Base-by-base conservation (phyloP, 768 basidiomycete genomes). In the Tephrocybe sp. region DNA sequence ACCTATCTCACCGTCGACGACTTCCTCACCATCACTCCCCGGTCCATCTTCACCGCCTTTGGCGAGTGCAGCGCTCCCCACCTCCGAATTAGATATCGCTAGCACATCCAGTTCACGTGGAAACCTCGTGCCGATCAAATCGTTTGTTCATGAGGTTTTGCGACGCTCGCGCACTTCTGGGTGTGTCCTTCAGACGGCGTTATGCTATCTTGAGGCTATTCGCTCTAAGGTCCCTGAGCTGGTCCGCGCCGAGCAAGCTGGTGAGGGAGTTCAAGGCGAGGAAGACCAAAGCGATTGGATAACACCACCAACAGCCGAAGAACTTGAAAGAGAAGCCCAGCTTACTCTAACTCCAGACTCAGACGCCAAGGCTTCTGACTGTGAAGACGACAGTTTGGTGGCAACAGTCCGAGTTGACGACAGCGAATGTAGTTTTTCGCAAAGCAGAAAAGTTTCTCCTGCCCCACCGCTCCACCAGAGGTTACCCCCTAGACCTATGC, bases 151-250 rank as follows among this genome's bases (percentile, higher is more conserved):
- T 63, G 92, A 96, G 68, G 88, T 94, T 7, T 77, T 96, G 12
- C 80, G 90, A 45, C 86, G 93, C 32, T 93, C 90, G 11, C 81
- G 90, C 41, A 94, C 92, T 0, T 88, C 90, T 4, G 88, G 86
- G 37, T 82, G 79, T 38, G 89, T 93, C 3, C 76, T 96, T 7
- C 92, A 95, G 64, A 89, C 91, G 0, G 93, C 93, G 0, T 70
- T 93, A 0, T 92, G 93, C 64, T 95, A 94, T 63, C 72, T 95
- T 11, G 90, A 93, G 66, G 90, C 88, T 3, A 78, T 92, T n/a
- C 85, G 90, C 4, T 63, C 73, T 23, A 85, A 81, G 64, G 70
- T 94, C 11, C 83, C 88, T 1, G 83, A 85, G 40, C 72, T 91
- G 9, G 71, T 81, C 42, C 68, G 58, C 0, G 69, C 74, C 56